Evolutionary conservation across 495 filamentous ascomycete genomes (phyloP), one percentile per base, ranked within the genome.

Genomic region (Podospora bellae-mahoneyi): DNA sequence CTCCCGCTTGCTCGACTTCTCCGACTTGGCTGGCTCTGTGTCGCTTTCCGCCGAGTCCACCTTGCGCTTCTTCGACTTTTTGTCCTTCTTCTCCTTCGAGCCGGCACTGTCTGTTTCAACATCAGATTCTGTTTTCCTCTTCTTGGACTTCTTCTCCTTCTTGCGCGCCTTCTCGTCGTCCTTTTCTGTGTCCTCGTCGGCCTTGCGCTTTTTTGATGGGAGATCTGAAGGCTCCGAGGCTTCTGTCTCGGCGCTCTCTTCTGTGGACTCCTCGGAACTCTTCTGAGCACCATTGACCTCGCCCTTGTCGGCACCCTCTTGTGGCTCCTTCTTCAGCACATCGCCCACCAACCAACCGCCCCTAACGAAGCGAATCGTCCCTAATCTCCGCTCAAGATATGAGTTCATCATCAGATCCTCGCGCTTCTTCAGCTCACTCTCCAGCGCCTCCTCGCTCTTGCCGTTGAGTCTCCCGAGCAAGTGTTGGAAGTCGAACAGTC

Each of bases 391-490:
- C 67, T 89, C 85, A 30, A 88, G 81, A 74, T 91, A 93, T 34
- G 87, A 79, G 65, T 85, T 88, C 59, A 90, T 80, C 77, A 88
- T 89, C 39, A 88, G 76, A 68, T 89, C 86, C 26, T 87, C 85
- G 69, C 87, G 80, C 54, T 78, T 83, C 64, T 84, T 80, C 77
- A 86, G 81, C 72, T 97, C 90, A 67, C 85, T 81, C 75, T 87
- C 82, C 63, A 94, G 76, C 65, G 86, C 83, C 28, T 79, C 84
- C 66, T 92, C 90, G 54, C 84, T 87, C 77, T 92, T 96, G 26
- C 94, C 94, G 78, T 97, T 99, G 59, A 99, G 79, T 60, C 94
- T 84, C 60, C 95, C 94, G 20, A 99, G 82, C 2, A 99, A 77
- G 66, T 88, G 88, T 73, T 94, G 91, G 70, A 97, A 92, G 3